phyloP scores from a whole-genome alignment of 2,329 filamentous ascomycete genomes.

The Fusarium sp. region DNA sequence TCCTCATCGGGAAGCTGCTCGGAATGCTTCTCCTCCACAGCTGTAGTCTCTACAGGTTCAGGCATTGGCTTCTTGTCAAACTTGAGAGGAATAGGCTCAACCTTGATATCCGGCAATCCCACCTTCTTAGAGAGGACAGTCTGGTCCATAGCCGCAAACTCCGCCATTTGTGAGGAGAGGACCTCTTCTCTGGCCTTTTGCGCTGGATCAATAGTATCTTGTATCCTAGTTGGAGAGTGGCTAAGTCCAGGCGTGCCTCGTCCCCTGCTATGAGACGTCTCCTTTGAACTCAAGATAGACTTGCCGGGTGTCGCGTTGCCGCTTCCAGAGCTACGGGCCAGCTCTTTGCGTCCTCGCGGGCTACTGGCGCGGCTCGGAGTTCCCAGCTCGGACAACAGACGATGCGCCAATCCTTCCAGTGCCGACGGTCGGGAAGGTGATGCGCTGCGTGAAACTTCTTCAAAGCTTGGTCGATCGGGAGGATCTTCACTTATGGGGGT shows the following conservation, averaged over 20 bases:
- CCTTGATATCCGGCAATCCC: constrained; percentile 59
- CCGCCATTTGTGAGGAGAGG: constrained; percentile 66
- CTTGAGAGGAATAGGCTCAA: constrained; percentile 63
- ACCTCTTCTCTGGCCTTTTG: constrained; percentile 52
- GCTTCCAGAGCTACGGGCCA: constrained; percentile 50
- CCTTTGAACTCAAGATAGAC: constrained; percentile 57
- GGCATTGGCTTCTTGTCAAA: constrained; percentile 54
- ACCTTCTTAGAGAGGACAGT: constrained; percentile 70
- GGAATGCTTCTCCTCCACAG: constrained; percentile 18
- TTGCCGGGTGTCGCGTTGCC: constrained; percentile 52
- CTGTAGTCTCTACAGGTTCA: neutral
- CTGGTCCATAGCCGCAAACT: constrained; percentile 74
- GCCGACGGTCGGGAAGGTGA: constrained; percentile 68
- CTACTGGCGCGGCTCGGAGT: constrained; percentile 66
- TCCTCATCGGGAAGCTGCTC: neutral
- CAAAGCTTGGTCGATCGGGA: constrained; percentile 59
- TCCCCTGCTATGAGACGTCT: constrained; percentile 57
- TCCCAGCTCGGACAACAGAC: constrained; percentile 70
- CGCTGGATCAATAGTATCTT: constrained; percentile 44
- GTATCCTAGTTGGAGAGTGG: constrained; percentile 57
- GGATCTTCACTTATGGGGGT: constrained; percentile 53
- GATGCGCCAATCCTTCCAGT: constrained; percentile 73
- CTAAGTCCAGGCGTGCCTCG: constrained; percentile 54
- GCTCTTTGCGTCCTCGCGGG: constrained; percentile 65
- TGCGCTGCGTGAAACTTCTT: constrained; percentile 59